Evolutionary conservation across 139 green algal genomes (phyloP), one percentile per base, ranked within the genome.

Genomic region (Microglena sp.): DNA sequence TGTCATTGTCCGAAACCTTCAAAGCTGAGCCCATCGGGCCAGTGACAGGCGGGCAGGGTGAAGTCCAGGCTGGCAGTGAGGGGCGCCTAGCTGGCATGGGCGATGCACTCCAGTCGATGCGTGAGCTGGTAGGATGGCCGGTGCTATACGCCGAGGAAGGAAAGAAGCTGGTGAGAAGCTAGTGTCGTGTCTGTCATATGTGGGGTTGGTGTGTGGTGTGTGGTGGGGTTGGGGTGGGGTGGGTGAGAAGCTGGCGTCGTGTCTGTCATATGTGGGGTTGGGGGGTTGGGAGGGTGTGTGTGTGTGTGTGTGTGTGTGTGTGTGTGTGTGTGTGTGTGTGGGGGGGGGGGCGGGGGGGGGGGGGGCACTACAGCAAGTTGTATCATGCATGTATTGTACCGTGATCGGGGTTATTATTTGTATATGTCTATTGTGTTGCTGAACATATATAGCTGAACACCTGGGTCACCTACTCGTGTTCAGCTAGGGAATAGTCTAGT

Each of bases 51-150:
- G n/a, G n/a, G n/a, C n/a, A n/a, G n/a, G n/a, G n/a, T n/a, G n/a
- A n/a, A n/a, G n/a, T n/a, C n/a, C n/a, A n/a, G n/a, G n/a, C n/a
- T n/a, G n/a, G n/a, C n/a, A n/a, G n/a, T n/a, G n/a, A n/a, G n/a
- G n/a, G n/a, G 46, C 55, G 61, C 15, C 63, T 87, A 30, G 72
- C 70, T 18, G 80, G 80, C 4, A 58, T 73, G 63, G 35, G 44
- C 1, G 22, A 53, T 6, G 74, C 80, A 35, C 44, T 73, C 60
- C 60, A 71, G 31, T 68, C 76, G 34, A 63, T 90, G 36, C 66
- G 83, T 33, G 81, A 91, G 80, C 65, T 89, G n/a, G 29, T 91
- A 3, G 71, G 40, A 2, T 93, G 87, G 87, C 87, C 87, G 0
- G 1, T 70, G 24, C 29, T 58, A 36, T 81, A 89, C 54, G 69